Evolutionary conservation across 2,329 filamentous ascomycete species (phyloP), one percentile per base, ranked within the genome.

Genomic region (Xylaria arbuscula): DNA sequence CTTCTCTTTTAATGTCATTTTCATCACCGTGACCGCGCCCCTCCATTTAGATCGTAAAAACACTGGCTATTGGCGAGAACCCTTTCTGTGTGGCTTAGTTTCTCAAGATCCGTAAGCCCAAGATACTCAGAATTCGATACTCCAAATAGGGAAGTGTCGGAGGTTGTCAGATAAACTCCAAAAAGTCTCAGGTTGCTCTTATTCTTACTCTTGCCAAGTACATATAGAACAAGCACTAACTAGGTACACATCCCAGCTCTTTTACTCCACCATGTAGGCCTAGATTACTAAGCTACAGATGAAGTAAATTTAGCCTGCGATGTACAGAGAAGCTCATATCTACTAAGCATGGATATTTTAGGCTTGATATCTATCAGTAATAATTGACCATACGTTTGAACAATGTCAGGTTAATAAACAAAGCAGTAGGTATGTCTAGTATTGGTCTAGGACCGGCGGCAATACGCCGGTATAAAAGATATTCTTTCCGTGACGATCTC

Each of bases 1-100:
- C 47, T 67, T 71, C 45, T 38, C 22, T 42, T 24, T 42, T 42
- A 17, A 45, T 56, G 9, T 19, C 32, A 13, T 56, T 24, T 8
- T 58, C 53, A 15, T 55, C 54, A 42, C 40, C 36, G 24, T 34
- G 28, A 7, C 19, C 22, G 48, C 36, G 55, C 40, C 36, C 15
- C 36, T 54, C 53, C 42, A 64, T 67, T 3, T 8, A 9, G 48
- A 53, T 50, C 13, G 19, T 15, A 34, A 47, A 40, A 15, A 45
- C 19, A 38, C 15, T 32, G 3, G 15, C 6, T 15, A 3, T 28
- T 28, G 5, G 28, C 28, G 28, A 5, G 28, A 40, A n/a, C 15
- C 22, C 22, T 32, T 15, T n/a, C 28, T 8, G 15, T 28, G 42
- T 7, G 13, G 32, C 38, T 19, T 51, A 53, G 34, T 22, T 53